Evolutionary conservation across 2,329 filamentous ascomycete species (phyloP), one percentile per base, ranked within the genome.

Genomic region (Davidsoniella virescens): DNA sequence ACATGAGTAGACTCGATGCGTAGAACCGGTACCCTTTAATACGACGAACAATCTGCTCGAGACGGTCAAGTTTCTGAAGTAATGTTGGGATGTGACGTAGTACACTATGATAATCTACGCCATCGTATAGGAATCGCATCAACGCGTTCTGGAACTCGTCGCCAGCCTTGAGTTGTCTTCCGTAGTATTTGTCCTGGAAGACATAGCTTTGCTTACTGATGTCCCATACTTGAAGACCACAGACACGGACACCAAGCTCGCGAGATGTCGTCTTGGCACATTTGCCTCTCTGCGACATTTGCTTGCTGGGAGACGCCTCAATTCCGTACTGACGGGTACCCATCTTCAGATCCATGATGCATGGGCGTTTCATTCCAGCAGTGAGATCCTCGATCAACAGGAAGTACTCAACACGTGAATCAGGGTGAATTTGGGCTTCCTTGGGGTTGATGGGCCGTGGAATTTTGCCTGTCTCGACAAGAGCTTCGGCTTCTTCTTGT

Each of bases 141-240:
- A 98, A 70, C 0, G 88, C 88, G 53, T 83, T 78, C 60, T 94
- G 85, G 59, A 98, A 96, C 61, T 96, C 86, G 2, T 75, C 71
- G 2, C 92, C 92, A 2, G 84, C 87, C 63, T 88, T 88, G 33
- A 98, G 70, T 57, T 86, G 79, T 49, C 92, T 82, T 1, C 92
- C 92, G 61, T 87, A 94, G 64, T 98, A 98, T 65, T 98, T 98
- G 72, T 98, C 92, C 62, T 94, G 84, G 61, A 96, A 98, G n/a
- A 88, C 72, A 61, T 94, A 95, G 44, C 77, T 80, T 60, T 93
- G 79, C 36, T 79, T 82, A 56, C 80, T 80, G 18, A 80, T 81
- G 60, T 96, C 90, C 87, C 90, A 98, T 1, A 94, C 87, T 63
- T 98, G 92, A 67, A 98, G 81, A 4, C 92, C 92, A 61, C 92